These are phyloP conservation scores for Arthrinium phaeospermum DNA, from an alignment of 2,329 filamentous ascomycete genomes.

Conservation along the genomic window DNA sequence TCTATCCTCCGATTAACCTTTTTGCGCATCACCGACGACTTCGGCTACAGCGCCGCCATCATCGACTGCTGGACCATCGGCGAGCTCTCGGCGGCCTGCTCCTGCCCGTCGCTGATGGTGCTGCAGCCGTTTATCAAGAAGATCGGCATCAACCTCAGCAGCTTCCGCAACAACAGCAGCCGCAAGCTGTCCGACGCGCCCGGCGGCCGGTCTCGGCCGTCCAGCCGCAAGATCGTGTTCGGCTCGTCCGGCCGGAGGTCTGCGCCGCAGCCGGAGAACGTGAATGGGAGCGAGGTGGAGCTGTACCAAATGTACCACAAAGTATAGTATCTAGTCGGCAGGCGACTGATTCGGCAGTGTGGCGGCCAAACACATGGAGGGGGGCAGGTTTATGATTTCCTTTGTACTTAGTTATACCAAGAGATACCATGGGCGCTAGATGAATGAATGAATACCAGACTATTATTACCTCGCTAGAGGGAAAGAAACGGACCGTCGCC, in stretches of 20 bases:
- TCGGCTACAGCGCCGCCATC: not conserved
- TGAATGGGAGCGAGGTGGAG: conserved; percentile 1
- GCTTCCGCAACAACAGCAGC: not conserved
- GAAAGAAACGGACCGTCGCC: too few species aligned
- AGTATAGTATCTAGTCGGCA: too few species aligned
- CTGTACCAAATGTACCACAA: not conserved
- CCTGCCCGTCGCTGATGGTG: conserved; percentile 15
- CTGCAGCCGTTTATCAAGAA: conserved; percentile 15
- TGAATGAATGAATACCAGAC: too few species aligned
- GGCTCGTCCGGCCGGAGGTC: not conserved
- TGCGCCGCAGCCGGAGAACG: not conserved
- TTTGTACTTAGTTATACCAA: too few species aligned
- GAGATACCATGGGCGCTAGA: too few species aligned
- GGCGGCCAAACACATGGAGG: not conserved
- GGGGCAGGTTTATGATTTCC: not conserved
- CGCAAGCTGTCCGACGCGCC: not conserved
- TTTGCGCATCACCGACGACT: not conserved
- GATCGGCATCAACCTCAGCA: conserved; percentile 21
- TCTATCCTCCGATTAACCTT: conserved; percentile 15
- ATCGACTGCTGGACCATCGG: conserved; percentile 14
- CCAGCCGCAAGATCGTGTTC: not conserved
- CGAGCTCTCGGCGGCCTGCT: not conserved
- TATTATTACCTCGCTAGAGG: too few species aligned
- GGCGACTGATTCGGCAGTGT: not conserved
- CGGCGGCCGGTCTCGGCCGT: not conserved